Evolutionary conservation across 2,329 filamentous ascomycete species (phyloP).

Genomic region (Dactylellina cionopaga): DNA sequence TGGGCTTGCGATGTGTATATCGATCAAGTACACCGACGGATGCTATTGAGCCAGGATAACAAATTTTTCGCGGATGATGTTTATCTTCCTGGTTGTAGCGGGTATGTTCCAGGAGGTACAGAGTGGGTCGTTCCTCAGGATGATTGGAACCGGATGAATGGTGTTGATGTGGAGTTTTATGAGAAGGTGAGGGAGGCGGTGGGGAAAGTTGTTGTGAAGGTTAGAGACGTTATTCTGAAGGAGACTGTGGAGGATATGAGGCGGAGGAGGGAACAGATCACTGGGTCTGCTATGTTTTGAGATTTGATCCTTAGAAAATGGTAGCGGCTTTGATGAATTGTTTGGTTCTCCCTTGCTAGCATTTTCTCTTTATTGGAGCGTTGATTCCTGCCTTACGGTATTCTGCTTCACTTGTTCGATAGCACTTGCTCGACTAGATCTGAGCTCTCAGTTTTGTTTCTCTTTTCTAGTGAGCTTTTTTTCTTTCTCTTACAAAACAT

Average conservation of each 20-base stretch:
- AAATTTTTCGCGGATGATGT: conserved; percentile 4
- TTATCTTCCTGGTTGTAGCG: conserved; percentile 17
- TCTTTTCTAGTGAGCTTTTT: no score
- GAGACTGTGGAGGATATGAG: not conserved
- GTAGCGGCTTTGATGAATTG: not conserved
- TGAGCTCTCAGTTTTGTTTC: no score
- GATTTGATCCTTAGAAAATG: not conserved
- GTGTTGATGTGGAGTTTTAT: not conserved
- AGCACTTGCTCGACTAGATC: no score
- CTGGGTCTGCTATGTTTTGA: not conserved
- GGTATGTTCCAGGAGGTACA: not conserved
- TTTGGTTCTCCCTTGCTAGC: not conserved
- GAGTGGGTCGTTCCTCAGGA: conserved; percentile 4
- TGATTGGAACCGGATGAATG: not conserved
- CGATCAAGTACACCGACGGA: not conserved
- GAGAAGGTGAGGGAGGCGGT: not conserved
- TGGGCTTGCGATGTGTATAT: conserved; percentile 30
- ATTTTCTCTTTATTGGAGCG: not conserved
- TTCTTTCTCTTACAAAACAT: no score
- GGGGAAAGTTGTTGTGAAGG: not conserved
- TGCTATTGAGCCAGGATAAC: not conserved
- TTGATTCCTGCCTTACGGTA: no score
- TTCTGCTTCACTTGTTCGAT: no score
- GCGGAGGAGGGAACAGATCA: not conserved
- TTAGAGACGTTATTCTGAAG: conserved; percentile 7